Base-by-base conservation (phyloP, 257 asterid species). In the Dorcoceras hygrometricum region DNA sequence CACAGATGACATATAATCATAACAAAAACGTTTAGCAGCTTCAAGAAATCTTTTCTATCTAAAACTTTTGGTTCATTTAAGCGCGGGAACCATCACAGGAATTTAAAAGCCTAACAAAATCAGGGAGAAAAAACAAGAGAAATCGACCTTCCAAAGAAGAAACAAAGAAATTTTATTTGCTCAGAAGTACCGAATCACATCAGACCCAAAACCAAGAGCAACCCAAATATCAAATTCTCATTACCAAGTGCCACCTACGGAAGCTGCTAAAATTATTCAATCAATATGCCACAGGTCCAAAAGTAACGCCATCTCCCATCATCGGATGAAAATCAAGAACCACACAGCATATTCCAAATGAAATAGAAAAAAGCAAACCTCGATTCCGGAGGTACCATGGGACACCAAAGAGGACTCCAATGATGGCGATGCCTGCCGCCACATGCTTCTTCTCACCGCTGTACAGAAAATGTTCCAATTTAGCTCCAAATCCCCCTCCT, bases 361-460 rank as follows among this genome's bases (percentile, higher is more conserved):
- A 46, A n/a, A 2, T 39, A 46, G 20, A 8, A 60, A 57, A 12
- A 34, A 63, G n/a, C 79, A 51, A 36, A 91, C 98, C 97, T 75
- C 80, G 84, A 80, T 63, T 88, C 96, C 81, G 87, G 64, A 83
- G 65, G 83, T 93, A 93, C 97, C 97, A 93, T 1, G 98, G 97
- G 61, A 87, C 81, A 26, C 89, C 94, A 70, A 88, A 83, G 75
- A 86, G 26, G 71, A 76, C 83, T 20, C 94, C 77, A 24, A 93
- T 69, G 29, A 93, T 74, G 69, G 85, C 95, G 72, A 93, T 87
- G 29, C 98, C 98, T 1, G 84, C 97, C 6, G 71, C 3, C 31
- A 93, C 97, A 71, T 93, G 95, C 82, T 82, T 93, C 88, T 79
- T 87, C 23, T 93, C 98, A 16, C 98, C 98, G 64, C 97, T 90